Conservation (phyloP, 2,329 filamentous ascomycete species). For the Dactylellina drechsleri region DNA sequence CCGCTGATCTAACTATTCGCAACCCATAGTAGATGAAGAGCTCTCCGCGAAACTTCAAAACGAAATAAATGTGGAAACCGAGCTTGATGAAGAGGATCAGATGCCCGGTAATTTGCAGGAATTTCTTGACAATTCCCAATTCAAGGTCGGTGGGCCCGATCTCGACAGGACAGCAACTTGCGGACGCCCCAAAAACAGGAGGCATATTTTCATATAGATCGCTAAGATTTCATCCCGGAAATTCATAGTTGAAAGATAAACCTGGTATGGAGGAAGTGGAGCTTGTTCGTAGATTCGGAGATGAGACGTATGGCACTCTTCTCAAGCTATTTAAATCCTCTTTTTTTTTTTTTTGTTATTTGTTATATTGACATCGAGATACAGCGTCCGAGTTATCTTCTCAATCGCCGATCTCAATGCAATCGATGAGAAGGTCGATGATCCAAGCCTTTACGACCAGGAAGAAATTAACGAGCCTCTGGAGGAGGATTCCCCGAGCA, state of each 20-base stretch:
- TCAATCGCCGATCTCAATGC: constrained; percentile 83
- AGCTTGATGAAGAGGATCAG: constrained; percentile 77
- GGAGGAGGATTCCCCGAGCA: constrained; percentile 64
- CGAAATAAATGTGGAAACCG: constrained; percentile 84
- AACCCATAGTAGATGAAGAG: constrained; percentile 73
- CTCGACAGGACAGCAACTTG: neutral
- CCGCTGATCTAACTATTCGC: constrained; percentile 9
- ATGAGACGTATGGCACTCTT: constrained; percentile 76
- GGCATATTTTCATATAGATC: neutral
- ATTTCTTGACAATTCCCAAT: constrained; percentile 86
- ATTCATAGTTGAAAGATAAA: constrained; percentile 72
- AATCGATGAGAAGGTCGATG: constrained; percentile 69
- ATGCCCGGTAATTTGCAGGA: constrained; percentile 82
- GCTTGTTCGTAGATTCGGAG: constrained; percentile 81
- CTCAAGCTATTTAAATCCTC: neutral
- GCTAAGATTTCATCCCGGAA: neutral
- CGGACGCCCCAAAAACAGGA: neutral
- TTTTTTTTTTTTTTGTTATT: no score
- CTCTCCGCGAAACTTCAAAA: constrained; percentile 85
- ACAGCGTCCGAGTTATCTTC: constrained; percentile 80
- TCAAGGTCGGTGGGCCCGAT: constrained; percentile 69
- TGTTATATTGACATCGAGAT: neutral
- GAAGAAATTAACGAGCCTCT: constrained; percentile 57
- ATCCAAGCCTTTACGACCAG: constrained; percentile 67
- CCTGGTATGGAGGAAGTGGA: constrained; percentile 87